phyloP scores from a whole-genome alignment of 2,329 filamentous ascomycete species.

The Teratosphaeria nubilosa region DNA sequence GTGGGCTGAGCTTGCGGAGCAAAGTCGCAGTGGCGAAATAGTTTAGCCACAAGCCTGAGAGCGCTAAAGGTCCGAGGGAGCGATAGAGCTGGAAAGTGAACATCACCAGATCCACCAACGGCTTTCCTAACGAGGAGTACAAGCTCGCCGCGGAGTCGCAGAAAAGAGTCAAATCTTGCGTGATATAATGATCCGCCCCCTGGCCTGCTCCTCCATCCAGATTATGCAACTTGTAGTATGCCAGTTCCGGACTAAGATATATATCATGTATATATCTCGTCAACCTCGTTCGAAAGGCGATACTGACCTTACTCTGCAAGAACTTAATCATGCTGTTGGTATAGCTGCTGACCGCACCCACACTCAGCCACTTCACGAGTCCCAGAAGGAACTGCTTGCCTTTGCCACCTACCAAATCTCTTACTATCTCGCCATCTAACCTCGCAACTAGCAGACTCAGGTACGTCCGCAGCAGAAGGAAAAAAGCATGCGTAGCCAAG shows the following conservation, averaged over 20 bases:
- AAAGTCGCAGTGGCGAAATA: constrained; percentile 92
- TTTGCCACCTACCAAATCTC: constrained; percentile 90
- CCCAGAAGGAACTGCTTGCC: constrained; percentile 81
- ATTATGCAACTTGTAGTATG: constrained; percentile 92
- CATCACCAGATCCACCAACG: constrained; percentile 89
- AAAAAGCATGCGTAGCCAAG: constrained; percentile 77
- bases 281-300: constrained; percentile 88
- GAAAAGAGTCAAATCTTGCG: constrained; percentile 90
- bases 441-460: constrained; percentile 86
- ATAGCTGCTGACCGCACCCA: constrained; percentile 88
- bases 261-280: constrained; percentile 96
- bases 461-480: constrained; percentile 86
- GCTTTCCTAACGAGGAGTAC: constrained; percentile 96
- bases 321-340: constrained; percentile 99
- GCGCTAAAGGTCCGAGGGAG: constrained; percentile 76
- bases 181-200: constrained; percentile 92
- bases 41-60: constrained; percentile 78
- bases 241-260: constrained; percentile 87
- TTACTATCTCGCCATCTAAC: constrained; percentile 88
- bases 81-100: constrained; percentile 97
- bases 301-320: constrained; percentile 93
- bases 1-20: constrained; percentile 76
- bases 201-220: constrained; percentile 87
- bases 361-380: constrained; percentile 86
- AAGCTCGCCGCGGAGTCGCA: constrained; percentile 84